These are phyloP conservation scores for Setomelanomma holmii DNA, from an alignment of 2,329 filamentous ascomycete genomes.

Conservation along the genomic window DNA sequence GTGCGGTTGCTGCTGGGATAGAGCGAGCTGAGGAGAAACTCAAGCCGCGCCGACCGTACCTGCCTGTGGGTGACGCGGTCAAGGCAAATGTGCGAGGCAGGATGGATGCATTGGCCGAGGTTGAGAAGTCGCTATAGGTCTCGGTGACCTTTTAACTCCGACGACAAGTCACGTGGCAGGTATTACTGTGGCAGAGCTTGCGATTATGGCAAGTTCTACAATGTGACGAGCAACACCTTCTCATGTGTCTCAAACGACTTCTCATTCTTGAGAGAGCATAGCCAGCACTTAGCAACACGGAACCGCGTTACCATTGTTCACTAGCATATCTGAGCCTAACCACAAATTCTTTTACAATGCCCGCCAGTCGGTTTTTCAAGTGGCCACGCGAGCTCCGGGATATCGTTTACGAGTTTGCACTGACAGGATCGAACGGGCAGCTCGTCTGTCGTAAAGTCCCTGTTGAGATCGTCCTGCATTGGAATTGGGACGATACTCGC, in stretches of 20 bases:
- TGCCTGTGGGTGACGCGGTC: conserved; percentile 32
- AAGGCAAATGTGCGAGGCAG: conserved; percentile 29
- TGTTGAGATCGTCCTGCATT: too few relatives aligned
- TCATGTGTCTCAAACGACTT: too few relatives aligned
- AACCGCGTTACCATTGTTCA: too few relatives aligned
- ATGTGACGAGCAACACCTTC: too few relatives aligned
- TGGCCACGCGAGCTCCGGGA: background rate
- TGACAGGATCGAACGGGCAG: background rate
- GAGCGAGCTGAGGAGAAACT: conserved; percentile 38
- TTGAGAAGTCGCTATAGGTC: conserved; percentile 28
- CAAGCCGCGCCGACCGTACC: conserved; percentile 36
- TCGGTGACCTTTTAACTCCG: background rate
- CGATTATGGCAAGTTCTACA: too few relatives aligned
- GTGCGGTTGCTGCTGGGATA: conserved; percentile 65
- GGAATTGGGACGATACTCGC: too few relatives aligned
- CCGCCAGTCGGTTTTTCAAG: background rate
- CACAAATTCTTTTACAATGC: background rate
- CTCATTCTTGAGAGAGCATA: too few relatives aligned
- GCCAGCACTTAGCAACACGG: too few relatives aligned
- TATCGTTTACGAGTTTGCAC: background rate
- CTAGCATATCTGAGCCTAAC: too few relatives aligned
- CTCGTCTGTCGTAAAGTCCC: background rate
- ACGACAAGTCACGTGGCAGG: too few relatives aligned
- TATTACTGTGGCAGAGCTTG: too few relatives aligned
- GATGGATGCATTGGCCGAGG: conserved; percentile 34